Percentiles rank a stretch among this genome's conserved stretches.
These are phyloP conservation scores for Nadsonia starkeyi-henricii DNA, from an alignment of 1,139 yeast genomes.

Conservation along the genomic window DNA sequence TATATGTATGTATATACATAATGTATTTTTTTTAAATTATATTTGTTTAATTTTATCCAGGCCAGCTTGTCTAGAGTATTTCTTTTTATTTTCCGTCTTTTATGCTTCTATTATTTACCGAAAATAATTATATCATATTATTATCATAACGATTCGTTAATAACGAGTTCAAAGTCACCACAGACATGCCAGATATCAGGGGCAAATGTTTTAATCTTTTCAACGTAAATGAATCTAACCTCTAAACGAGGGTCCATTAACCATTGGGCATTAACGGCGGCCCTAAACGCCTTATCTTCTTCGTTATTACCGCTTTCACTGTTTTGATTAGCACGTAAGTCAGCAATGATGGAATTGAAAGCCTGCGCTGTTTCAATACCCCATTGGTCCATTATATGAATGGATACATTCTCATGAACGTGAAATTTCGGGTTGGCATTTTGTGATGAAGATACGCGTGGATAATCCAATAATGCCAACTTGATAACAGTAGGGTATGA, in stretches of 20 bases:
- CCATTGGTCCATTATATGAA: slow-evolving; percentile 30
- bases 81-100: background rate
- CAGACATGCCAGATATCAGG: slow-evolving; percentile 79
- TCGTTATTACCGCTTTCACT: background rate
- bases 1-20: too few species aligned
- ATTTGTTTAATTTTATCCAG: too few species aligned
- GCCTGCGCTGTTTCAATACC: slow-evolving; percentile 6
- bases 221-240: slow-evolving; percentile 25
- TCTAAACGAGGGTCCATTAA: slow-evolving; percentile 3
- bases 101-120: too few species aligned
- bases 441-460: background rate
- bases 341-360: background rate
- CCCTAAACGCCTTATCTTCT: background rate
- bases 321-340: too few species aligned
- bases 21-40: too few species aligned
- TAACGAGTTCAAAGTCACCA: slow-evolving; percentile 30
- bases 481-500: slow-evolving; percentile 41
- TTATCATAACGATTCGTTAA: too few species aligned
- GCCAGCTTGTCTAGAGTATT: too few species aligned
- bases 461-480: slow-evolving; percentile 10
- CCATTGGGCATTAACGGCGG: too few species aligned
- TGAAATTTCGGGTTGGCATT: slow-evolving; percentile 33
- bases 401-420: slow-evolving; percentile 62
- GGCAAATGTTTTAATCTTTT: slow-evolving; percentile 69
- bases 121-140: too few species aligned